Evolutionary conservation across 1,139 yeast genomes (phyloP).

Genomic region (Suhomyces bokatorum): DNA sequence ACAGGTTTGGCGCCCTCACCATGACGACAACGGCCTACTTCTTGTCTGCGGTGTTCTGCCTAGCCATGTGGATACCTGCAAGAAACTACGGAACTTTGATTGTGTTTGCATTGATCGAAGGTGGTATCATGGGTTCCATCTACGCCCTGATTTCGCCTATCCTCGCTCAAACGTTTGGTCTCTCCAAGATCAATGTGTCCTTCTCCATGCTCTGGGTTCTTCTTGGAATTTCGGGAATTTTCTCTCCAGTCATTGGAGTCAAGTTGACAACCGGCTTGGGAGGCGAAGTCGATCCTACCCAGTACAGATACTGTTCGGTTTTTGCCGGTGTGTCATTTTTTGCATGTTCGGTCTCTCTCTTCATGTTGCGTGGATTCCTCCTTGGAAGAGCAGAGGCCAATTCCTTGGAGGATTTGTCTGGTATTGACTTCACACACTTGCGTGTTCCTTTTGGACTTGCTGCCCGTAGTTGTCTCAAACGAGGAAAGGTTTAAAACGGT

Average conservation of each 20-base stretch:
- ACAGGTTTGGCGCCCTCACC: slow-evolving; percentile 47
- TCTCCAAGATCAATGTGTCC: slow-evolving; percentile 49
- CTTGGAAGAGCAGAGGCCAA: slow-evolving; percentile 41
- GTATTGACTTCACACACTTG: slow-evolving; percentile 19
- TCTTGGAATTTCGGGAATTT: slow-evolving; percentile 47
- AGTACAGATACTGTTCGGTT: slow-evolving; percentile 50
- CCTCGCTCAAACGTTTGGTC: slow-evolving; percentile 34
- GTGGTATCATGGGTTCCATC: slow-evolving; percentile 52
- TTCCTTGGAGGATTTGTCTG: slow-evolving; percentile 20
- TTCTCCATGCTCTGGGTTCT: slow-evolving; percentile 51
- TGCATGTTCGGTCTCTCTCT: slow-evolving; percentile 39
- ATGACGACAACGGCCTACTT: slow-evolving; percentile 34
- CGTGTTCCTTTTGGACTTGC: slow-evolving; percentile 20
- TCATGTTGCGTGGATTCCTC: slow-evolving; percentile 50
- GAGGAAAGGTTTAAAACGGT: slow-evolving; percentile 1
- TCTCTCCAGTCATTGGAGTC: slow-evolving; percentile 56
- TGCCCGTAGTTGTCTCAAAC: slow-evolving; percentile 17
- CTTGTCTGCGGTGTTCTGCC: slow-evolving; percentile 38
- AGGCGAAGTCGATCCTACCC: slow-evolving; percentile 36
- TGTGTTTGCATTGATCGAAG: slow-evolving; percentile 47
- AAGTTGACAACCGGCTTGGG: slow-evolving; percentile 39
- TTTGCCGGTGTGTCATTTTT: slow-evolving; percentile 54
- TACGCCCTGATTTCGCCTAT: slow-evolving; percentile 34
- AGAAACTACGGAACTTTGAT: slow-evolving; percentile 53
- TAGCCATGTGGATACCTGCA: slow-evolving; percentile 66